Evolutionary conservation across 306 rosid genomes (phyloP).

Genomic region (Castanopsis chinensis): DNA sequence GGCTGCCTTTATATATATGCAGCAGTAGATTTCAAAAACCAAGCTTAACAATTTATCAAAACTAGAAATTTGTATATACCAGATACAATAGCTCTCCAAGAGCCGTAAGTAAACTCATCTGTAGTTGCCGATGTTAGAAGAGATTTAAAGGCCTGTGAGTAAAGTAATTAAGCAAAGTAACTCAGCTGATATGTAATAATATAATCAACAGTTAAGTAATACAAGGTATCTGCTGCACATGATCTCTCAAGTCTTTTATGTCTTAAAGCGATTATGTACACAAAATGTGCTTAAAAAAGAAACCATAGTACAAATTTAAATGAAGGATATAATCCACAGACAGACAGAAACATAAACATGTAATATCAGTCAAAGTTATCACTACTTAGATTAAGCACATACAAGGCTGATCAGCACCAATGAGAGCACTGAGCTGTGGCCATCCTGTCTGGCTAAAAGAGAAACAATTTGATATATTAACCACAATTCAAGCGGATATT

Average conservation of each 20-base stretch:
- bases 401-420: not conserved
- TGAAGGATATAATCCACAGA: not conserved
- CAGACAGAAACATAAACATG: not conserved
- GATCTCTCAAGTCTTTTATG: not conserved
- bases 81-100: conserved; percentile 91
- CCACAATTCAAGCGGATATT: not conserved
- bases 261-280: not conserved
- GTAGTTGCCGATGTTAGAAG: conserved; percentile 72
- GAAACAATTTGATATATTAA: not conserved
- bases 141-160: conserved; percentile 75
- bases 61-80: conserved; percentile 38
- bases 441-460: not conserved
- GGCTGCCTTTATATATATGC: not conserved
- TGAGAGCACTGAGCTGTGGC: not conserved
- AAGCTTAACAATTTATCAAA: not conserved
- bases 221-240: not conserved
- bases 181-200: not conserved
- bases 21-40: not conserved
- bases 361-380: not conserved
- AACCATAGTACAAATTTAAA: not conserved
- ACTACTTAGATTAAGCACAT: not conserved
- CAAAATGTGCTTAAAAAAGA: not conserved
- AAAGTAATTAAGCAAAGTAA: conserved; percentile 7
- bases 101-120: conserved; percentile 67
- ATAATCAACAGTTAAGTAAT: not conserved